Evolutionary conservation across 176 grass and related monocot genomes (phyloP).

Genomic region (Melocanna baccifera): DNA sequence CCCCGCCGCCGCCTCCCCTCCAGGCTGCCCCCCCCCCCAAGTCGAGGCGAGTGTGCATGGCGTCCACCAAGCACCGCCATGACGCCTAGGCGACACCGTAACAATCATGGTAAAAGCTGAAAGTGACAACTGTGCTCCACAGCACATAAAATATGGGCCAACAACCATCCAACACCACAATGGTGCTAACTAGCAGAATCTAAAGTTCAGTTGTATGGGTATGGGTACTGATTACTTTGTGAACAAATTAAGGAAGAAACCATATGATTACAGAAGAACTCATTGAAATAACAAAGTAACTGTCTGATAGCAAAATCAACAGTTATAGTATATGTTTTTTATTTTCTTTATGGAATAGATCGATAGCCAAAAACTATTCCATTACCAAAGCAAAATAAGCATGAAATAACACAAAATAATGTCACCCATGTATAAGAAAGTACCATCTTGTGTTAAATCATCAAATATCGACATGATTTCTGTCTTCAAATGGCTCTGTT

Average conservation of each 20-base stretch:
- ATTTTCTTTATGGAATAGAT: background rate
- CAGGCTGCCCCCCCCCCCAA: no score
- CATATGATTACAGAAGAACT: background rate
- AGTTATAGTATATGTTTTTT: background rate
- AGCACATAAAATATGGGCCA: background rate
- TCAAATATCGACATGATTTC: slow-evolving; percentile 95
- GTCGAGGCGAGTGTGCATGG: no score
- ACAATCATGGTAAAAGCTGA: no score
- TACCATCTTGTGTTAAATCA: slow-evolving; percentile 96
- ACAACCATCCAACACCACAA: background rate
- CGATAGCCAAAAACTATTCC: background rate
- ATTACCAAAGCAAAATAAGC: background rate
- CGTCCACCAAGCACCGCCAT: no score
- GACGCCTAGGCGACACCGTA: no score
- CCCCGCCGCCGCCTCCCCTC: no score
- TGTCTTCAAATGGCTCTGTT: slow-evolving; percentile 65
- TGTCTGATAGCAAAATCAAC: background rate
- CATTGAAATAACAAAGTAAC: background rate
- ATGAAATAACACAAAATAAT: background rate
- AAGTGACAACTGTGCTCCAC: background rate
- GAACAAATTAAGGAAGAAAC: background rate
- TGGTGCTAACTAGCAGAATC: background rate
- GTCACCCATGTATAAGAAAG: background rate
- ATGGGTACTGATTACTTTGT: background rate
- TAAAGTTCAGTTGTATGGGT: background rate